Base-by-base conservation (phyloP, 1,139 yeast genomes). In the Protomyces arabidopsidicola region DNA sequence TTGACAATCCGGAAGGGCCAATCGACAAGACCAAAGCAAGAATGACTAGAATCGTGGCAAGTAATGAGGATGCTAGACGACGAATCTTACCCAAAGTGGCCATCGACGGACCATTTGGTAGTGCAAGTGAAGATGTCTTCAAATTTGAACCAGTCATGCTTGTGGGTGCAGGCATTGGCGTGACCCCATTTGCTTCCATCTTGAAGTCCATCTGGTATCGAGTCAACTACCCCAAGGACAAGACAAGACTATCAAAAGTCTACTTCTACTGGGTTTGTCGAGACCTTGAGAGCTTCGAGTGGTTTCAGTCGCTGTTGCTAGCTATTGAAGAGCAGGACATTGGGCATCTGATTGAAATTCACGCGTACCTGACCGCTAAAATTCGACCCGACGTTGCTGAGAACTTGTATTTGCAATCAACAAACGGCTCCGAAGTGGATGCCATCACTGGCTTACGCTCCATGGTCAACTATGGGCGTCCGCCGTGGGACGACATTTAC, bases 81-180 rank as follows among this genome's bases (percentile, higher is more conserved):
- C 55, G 64, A 12, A 24, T 55, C 42, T 27, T 61, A 35, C 64
- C 64, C 16, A 52, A 20, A 35, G 24, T 61, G 6, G 55, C 55
- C 60, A 16, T 61, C 16, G 64, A 61, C 22, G 64, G 64, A 20
- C 64, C 64, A 8, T 61, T 61, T 38, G 64, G 64, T 8, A 34
- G 45, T 18, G 60, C 64, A 6, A 50, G 56, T 10, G 64, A 61
- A 45, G 64, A 61, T 39, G 64, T 61, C 52, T 61, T 61, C 60
- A 61, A 61, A 16, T 61, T 52, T 53, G 64, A 61, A 31, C 22
- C 53, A 4, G 64, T 45, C 53, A 50, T 61, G 60, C 64, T 61
- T 27, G 64, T 61, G n/a, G 64, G 64, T 16, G 64, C 64, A 22
- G 64, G 64, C 5, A 61, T 61, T 27, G 64, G 64, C 24, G 64